Evolutionary conservation across 768 basidiomycete genomes (phyloP), one percentile per base, ranked within the genome.

Genomic region (Tricholoma sp.): DNA sequence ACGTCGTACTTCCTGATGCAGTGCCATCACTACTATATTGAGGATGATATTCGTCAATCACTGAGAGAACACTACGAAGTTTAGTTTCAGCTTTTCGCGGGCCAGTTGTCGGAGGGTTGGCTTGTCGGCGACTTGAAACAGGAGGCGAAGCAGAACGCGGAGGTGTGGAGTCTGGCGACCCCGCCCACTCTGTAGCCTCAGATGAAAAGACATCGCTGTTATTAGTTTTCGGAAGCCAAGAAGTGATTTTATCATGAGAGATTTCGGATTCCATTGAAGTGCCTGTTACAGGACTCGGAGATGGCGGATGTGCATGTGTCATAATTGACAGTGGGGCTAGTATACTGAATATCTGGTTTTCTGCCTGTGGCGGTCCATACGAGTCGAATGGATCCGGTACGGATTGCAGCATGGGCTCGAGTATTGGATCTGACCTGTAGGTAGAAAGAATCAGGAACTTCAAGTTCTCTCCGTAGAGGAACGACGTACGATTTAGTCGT

Each of bases 381-480:
- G 91, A 82, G 61, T 96, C 94, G 60, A 96, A 96, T 32, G 94
- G 91, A 68, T 97, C 94, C 17, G 94, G 94, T 48, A 95, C 80
- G 7, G 88, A 82, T 70, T 92, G 87, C 2, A 98, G 76, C 84
- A 98, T 89, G 1, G 89, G 89, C 67, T 98, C 94, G 54, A 98
- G 84, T 41, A 91, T 79, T 29, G 92, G 90, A 70, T 98, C 94
- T 58, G 90, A 91, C 52, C 88, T 88, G 65, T 59, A 63, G 52
- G 57, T 51, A 52, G 47, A 34, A 52, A 32, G 50, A 34, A 2
- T 53, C 47, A 55, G 47, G 37, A 53, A 51, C 24, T 44, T 34
- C 36, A 17, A 42, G 28, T 33, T 47, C 48, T 60, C 55, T 66
- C 52, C 66, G 59, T 12, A 31, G 53, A 59, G 52, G 48, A n/a